Evolutionary conservation across 139 green algal species (phyloP).

Genomic region (Closterium sp.): DNA sequence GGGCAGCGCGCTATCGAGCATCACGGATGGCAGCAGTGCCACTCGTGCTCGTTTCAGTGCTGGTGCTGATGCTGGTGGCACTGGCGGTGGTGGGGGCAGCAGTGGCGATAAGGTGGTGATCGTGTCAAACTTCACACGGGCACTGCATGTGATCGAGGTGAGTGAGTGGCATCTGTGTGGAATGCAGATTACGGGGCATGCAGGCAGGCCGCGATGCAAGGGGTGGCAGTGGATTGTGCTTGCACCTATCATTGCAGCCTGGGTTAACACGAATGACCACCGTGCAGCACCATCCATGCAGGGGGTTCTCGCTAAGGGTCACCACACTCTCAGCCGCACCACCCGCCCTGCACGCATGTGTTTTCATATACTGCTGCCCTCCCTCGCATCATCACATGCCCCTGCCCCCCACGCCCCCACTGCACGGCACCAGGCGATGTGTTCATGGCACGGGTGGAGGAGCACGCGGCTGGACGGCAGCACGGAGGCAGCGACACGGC

Average conservation of each 20-base stretch:
- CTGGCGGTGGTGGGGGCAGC: not conserved
- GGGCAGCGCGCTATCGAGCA: not conserved
- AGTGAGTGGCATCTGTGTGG: too few relatives aligned
- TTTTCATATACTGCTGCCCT: not conserved
- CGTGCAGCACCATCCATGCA: too few relatives aligned
- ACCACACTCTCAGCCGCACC: too few relatives aligned
- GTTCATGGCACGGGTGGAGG: conserved; percentile 30
- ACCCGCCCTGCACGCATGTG: too few relatives aligned
- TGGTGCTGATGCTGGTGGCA: too few relatives aligned
- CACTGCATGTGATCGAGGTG: conserved; percentile 82
- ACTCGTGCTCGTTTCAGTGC: not conserved
- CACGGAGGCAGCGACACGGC: conserved; percentile 24
- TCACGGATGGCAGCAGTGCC: not conserved
- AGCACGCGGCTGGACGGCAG: conserved; percentile 33
- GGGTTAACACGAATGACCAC: too few relatives aligned
- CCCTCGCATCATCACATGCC: not conserved
- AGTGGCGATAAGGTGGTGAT: conserved; percentile 56
- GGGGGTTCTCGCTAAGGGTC: too few relatives aligned
- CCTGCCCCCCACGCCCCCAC: not conserved
- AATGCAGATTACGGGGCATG: not conserved
- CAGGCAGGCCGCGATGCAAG: not conserved
- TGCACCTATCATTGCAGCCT: not conserved
- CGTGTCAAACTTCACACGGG: conserved; percentile 85
- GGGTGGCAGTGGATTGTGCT: not conserved
- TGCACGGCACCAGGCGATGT: conserved; percentile 8